Base-by-base conservation (phyloP, 2,329 filamentous ascomycete species). In the Chrysosphaeria jannelii region DNA sequence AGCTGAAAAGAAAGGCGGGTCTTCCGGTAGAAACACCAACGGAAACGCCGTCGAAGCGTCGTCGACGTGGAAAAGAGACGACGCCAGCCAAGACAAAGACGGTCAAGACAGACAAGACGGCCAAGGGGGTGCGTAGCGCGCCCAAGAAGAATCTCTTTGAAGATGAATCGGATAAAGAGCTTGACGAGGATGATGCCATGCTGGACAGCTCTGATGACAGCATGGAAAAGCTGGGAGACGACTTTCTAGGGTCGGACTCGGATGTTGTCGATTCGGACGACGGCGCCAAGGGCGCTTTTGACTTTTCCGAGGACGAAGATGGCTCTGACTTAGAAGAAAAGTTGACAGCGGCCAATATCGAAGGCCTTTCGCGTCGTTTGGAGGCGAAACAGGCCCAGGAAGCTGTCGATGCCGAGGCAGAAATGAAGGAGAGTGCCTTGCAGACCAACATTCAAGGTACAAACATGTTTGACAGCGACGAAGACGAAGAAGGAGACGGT, bases 301-400 rank as follows among this genome's bases (percentile, higher is more conserved):
- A 90, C 53, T 97, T 89, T 53, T 93, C 85, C 0, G 78, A 93
- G 32, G 81, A 93, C 32, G 68, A 78, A 24, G 81, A 93, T 32
- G 68, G 78, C 23, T 79, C 71, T 1, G 76, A 88, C 35, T 68
- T 64, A 5, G 76, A 90, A 45, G 79, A 91, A 46, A 69, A 67
- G 41, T 57, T 97, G 33, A 97, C 76, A 24, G 79, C 79, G 2
- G 85, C 85, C 30, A 97, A 97, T 44, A 93, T 97, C 31, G 85
- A 70, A 36, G 85, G 85, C 28, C 50, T 97, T 26, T 79, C 81
- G 26, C 57, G 65, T 35, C 81, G 78, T 42, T 47, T 97, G 27
- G 81, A 97, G 40, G 52, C 60, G 36, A 53, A 85, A 39, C 51
- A 59, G 38, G 70, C 71, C 21, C 57, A 69, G 29, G 74, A 90